Base-by-base conservation (phyloP, 2,329 filamentous ascomycete genomes). In the Harringtonia aguacate region DNA sequence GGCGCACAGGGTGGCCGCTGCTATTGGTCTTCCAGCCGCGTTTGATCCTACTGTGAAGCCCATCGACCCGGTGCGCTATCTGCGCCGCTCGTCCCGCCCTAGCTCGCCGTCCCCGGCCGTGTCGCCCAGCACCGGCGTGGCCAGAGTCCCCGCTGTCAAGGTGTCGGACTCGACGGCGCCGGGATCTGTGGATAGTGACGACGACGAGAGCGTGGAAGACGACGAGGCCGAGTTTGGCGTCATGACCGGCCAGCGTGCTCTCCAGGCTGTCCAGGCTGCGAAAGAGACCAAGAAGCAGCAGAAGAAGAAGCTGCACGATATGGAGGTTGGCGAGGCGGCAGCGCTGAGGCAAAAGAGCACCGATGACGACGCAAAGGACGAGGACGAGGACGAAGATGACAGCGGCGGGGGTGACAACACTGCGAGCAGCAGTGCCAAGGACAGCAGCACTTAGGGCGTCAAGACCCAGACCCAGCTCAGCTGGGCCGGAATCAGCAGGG, bases 331-430 rank as follows among this genome's bases (percentile, higher is more conserved):
- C 45, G 75, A 79, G 54, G 75, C 74, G 13, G 68, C 66, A 3
- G 75, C 73, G 9, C 58, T 78, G 14, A 51, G 52, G 30, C 37
- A 51, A 5, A 24, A 55, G 5, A 53, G 56, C 1, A 53, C 57
- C 2, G 57, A 57, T 3, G 57, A 58, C 12, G 57, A 58, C 3
- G 57, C 57, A 1, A 54, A 55, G 2, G 53, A 55, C 4, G 55
- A 56, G 1, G 55, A 56, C 1, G 53, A 54, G 8, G 28, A 94
- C 92, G 1, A 86, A 85, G 20, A 90, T 84, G 2, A 87, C 87
- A 55, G 5, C 6, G 31, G 31, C 18, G n/a, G n/a, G n/a, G n/a
- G n/a, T n/a, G n/a, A n/a, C n/a, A n/a, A n/a, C n/a, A n/a, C 33
- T 18, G 33, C 15, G 8, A 9, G 14, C 17, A 18, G 24, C 24